Percentiles rank a stretch among this genome's conserved stretches.
phyloP scores from a whole-genome alignment of 371 early-diverging fungal genomes.

The Rhizomucor pusillus region DNA sequence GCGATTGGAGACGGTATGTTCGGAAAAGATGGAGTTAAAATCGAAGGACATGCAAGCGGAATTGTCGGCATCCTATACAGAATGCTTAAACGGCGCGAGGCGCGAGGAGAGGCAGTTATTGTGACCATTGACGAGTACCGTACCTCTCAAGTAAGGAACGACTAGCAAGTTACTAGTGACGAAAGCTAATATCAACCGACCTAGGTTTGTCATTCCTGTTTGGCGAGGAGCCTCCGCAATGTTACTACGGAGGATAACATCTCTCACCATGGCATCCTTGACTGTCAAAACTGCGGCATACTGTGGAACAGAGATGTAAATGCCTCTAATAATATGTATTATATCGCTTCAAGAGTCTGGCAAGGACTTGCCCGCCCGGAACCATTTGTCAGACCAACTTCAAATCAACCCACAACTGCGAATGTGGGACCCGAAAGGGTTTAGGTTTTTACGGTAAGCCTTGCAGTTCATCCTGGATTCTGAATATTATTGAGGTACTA shows the following conservation, averaged over 20 bases:
- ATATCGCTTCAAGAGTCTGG: neutral
- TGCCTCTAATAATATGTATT: neutral
- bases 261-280: neutral
- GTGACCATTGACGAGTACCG: neutral
- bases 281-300: neutral
- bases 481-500: no score
- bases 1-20: neutral
- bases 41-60: neutral
- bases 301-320: neutral
- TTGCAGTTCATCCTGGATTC: no score
- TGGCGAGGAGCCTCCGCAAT: neutral
- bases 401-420: slow-evolving; percentile 5
- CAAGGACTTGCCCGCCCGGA: neutral
- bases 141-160: neutral
- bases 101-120: neutral
- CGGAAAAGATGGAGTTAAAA: neutral
- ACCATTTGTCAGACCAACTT: no score
- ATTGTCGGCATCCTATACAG: neutral
- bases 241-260: neutral
- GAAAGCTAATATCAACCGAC: neutral
- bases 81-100: neutral
- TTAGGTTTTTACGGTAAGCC: slow-evolving; percentile 5
- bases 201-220: neutral
- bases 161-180: neutral
- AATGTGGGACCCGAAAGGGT: slow-evolving; percentile 8